Conservation (phyloP, 768 basidiomycete genomes). For the Daedalea quercina region DNA sequence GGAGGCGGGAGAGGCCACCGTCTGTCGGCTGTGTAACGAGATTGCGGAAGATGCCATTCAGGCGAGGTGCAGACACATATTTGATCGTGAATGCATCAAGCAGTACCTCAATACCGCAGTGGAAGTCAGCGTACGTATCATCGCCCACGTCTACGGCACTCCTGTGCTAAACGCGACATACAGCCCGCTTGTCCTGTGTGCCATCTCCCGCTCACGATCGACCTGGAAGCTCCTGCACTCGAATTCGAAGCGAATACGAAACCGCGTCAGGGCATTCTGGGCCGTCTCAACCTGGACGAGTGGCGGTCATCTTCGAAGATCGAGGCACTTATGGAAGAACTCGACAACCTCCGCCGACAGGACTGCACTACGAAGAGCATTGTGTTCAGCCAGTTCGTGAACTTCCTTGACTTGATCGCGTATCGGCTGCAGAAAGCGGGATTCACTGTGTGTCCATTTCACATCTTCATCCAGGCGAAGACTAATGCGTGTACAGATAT, state of each 20-base stretch:
- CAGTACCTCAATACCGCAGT: slow-evolving; percentile 79
- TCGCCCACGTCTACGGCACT: background rate
- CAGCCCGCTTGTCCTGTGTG: slow-evolving; percentile 95
- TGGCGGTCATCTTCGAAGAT: slow-evolving; percentile 98
- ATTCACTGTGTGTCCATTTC: slow-evolving; percentile 55
- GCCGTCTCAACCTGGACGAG: slow-evolving; percentile 78
- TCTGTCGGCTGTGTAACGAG: slow-evolving; percentile 96
- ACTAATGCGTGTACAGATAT: slow-evolving; percentile 46
- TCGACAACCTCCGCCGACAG: slow-evolving; percentile 74
- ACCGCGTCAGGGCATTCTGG: slow-evolving; percentile 86
- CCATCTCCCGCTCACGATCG: slow-evolving; percentile 86
- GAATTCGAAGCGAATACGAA: slow-evolving; percentile 61
- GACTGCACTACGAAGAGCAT: slow-evolving; percentile 94
- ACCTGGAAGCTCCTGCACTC: slow-evolving; percentile 89
- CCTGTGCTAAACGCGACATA: background rate
- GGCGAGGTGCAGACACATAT: slow-evolving; percentile 89
- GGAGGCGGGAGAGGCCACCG: slow-evolving; percentile 65
- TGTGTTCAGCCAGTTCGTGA: slow-evolving; percentile 95
- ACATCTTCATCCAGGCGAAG: background rate
- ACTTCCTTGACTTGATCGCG: slow-evolving; percentile 89
- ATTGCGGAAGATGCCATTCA: slow-evolving; percentile 96
- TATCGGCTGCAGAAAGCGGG: slow-evolving; percentile 89
- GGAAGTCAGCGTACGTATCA: slow-evolving; percentile 48
- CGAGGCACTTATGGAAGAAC: slow-evolving; percentile 91
- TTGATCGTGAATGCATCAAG: slow-evolving; percentile 92